These are phyloP conservation scores for Lodderomyces elongisporus DNA, from an alignment of 1,139 yeast genomes.

Conservation along the genomic window DNA sequence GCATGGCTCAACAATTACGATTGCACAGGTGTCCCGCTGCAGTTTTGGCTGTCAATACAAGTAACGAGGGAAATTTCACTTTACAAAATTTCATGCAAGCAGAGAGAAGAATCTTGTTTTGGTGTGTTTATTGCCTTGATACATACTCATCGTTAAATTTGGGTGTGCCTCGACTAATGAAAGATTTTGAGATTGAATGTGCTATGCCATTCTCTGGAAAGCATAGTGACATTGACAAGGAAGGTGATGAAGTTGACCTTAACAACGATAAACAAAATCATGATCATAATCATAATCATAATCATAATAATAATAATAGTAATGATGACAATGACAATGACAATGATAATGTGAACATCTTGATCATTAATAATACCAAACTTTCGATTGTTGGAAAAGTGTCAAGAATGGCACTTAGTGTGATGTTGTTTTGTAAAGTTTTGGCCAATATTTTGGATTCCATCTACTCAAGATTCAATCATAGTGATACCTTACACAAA, in stretches of 20 bases:
- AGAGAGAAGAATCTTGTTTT: slow-evolving; percentile 73
- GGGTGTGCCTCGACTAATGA: slow-evolving; percentile 77
- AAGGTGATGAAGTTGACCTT: slow-evolving; percentile 21
- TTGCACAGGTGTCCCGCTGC: slow-evolving; percentile 87
- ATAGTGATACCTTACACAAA: slow-evolving; percentile 38
- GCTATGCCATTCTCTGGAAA: slow-evolving; percentile 72
- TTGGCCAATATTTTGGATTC: slow-evolving; percentile 71
- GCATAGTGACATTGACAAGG: slow-evolving; percentile 16
- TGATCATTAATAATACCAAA: slow-evolving; percentile 53
- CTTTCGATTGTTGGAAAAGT: slow-evolving; percentile 68
- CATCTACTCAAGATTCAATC: slow-evolving; percentile 47
- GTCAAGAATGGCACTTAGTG: slow-evolving; percentile 53
- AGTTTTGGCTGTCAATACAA: slow-evolving; percentile 46
- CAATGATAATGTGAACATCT: slow-evolving; percentile 48
- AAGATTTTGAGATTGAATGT: slow-evolving; percentile 81
- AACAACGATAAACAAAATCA: too few relatives aligned
- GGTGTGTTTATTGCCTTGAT: slow-evolving; percentile 81
- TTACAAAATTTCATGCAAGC: slow-evolving; percentile 61
- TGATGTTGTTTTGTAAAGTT: slow-evolving; percentile 68
- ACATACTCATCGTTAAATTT: slow-evolving; percentile 67
- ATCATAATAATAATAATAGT: slow-evolving; percentile 32
- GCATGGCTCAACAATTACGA: slow-evolving; percentile 83
- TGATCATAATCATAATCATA: too few relatives aligned
- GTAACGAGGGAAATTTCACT: slow-evolving; percentile 50
- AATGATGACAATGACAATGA: slow-evolving; percentile 41